phyloP scores from a whole-genome alignment of 441 rosid genomes.

The Syzygium syzygioides region DNA sequence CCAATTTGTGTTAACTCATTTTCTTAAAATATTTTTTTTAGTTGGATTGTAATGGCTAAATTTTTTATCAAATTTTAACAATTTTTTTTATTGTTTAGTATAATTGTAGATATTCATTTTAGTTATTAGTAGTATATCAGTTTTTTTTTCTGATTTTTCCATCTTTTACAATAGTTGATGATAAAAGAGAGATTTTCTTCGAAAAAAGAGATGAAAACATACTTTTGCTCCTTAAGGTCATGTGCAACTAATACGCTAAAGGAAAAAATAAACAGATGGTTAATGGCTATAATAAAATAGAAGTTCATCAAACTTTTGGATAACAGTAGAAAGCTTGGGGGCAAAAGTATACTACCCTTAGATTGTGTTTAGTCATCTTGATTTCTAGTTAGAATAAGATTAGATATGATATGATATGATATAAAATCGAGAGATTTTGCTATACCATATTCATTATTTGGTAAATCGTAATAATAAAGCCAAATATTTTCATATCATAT shows the following conservation, averaged over 20 bases:
- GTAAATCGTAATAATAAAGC: no score
- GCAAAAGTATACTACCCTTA: background rate
- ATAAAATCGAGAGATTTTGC: no score
- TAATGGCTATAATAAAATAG: background rate
- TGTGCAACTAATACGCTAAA: background rate
- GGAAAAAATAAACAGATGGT: background rate
- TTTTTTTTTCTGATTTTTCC: background rate
- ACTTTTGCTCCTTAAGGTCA: background rate
- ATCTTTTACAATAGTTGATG: background rate
- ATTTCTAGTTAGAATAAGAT: no score
- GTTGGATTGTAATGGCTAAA: background rate
- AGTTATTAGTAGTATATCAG: background rate
- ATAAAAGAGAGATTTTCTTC: background rate
- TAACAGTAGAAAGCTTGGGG: background rate
- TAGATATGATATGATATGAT: no score
- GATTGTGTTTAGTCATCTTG: no score
- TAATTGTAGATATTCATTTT: background rate
- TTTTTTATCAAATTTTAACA: background rate
- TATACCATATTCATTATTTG: no score
- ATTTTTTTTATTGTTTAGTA: background rate
- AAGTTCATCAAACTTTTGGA: background rate
- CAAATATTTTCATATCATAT: no score
- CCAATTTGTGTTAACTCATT: background rate
- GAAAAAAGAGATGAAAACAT: background rate
- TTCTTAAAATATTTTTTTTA: background rate